phyloP scores from a whole-genome alignment of 1,284 basidiomycete species.

The Cystobasidium pallidum region DNA sequence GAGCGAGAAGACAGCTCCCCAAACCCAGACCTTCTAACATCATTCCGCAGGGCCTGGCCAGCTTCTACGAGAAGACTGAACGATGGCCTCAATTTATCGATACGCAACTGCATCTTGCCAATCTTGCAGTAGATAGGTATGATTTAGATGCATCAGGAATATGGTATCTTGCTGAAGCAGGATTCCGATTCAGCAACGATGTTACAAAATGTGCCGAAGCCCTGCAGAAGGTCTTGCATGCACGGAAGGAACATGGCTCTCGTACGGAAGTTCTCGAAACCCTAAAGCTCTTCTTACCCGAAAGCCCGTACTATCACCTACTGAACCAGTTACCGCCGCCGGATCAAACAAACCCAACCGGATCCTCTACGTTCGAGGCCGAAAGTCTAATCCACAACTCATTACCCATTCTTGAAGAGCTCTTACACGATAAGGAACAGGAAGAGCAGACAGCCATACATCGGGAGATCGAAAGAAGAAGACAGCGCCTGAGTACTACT shows the following conservation, averaged over 20 bases:
- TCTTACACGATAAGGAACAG: conserved; percentile 65
- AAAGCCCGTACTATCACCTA: conserved; percentile 68
- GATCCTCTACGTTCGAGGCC: conserved; percentile 60
- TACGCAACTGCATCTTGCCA: conserved; percentile 51
- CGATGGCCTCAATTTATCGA: conserved; percentile 54
- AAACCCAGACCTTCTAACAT: background rate
- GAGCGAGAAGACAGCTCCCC: background rate
- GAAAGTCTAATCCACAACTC: conserved; percentile 71
- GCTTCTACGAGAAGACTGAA: conserved; percentile 56
- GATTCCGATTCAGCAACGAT: conserved; percentile 65
- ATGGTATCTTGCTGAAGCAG: conserved; percentile 1
- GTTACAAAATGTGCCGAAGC: conserved; percentile 75
- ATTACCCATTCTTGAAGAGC: conserved; percentile 69
- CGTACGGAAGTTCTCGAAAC: conserved; percentile 68
- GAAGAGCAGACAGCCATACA: conserved; percentile 65
- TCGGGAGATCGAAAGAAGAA: conserved; percentile 72
- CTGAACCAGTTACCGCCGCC: conserved; percentile 71
- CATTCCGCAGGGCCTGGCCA: conserved; percentile 55
- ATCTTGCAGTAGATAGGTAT: conserved; percentile 14
- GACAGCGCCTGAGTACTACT: conserved; percentile 68
- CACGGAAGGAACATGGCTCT: conserved; percentile 67
- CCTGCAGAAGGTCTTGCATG: conserved; percentile 73
- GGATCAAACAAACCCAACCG: conserved; percentile 71
- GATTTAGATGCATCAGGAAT: background rate
- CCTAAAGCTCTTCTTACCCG: conserved; percentile 73